Base-by-base conservation (phyloP, 148 eudicot genomes). In the Pouteria glomerata region DNA sequence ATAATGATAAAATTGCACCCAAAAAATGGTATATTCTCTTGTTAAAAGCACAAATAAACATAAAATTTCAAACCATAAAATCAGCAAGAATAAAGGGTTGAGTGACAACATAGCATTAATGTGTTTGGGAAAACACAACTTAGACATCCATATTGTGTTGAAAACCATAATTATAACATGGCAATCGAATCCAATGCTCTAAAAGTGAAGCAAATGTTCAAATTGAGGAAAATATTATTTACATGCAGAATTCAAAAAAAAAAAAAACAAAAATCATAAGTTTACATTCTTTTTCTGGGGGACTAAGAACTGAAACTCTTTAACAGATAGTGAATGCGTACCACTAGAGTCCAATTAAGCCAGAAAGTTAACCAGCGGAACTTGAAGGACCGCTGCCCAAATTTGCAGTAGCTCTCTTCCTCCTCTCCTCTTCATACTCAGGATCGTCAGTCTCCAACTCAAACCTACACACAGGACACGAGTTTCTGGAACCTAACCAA, bases 381-480 rank as follows among this genome's bases (percentile, higher is more conserved):
- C 75, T 60, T 2, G 85, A 77, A 21, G 84, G 50, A 1, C 69
- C 74, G 11, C 27, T 64, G 18, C 30, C 42, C 1, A 27, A n/a
- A 23, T 21, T 26, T 2, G 63, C 59, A 24, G 29, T 35, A 1
- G 61, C 47, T 26, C 78, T 78, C 78, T 72, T 90, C 85, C 77
- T 87, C 81, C 79, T 86, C 56, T 87, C 88, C 78, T 85, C 85
- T 73, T 93, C 98, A 24, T 94, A 94, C 71, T 94, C 98, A 0
- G 75, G 45, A 80, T 94, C 98, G 78, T 91, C 97, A 0, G 97
- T 94, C 0, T 86, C 85, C 79, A 94, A 33, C 87, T 94, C 98
- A 66, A 83, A 91, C 76, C 98, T 82, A 67, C 98, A 94, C 7
- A 94, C 92, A 0, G 98, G 98, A 35, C 98, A 94, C 11, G 95